A percentile compares a stretch with the other conserved stretches of the same genome.
Evolutionary conservation across 441 rosid species (phyloP).

Genomic region (Pelargonium australe): DNA sequence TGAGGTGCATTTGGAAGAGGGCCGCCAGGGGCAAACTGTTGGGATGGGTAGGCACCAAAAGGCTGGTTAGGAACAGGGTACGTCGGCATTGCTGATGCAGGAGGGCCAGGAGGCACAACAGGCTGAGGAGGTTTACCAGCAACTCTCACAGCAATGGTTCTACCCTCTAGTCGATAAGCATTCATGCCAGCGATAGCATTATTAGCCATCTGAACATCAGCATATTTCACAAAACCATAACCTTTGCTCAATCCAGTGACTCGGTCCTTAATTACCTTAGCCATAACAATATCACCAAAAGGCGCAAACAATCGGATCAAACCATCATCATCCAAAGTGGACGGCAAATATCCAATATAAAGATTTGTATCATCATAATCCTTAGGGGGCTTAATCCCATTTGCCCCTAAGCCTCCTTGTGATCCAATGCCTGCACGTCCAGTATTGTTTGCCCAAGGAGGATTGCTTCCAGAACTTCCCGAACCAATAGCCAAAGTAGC

Average conservation of each 20-base stretch:
- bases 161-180: slow-evolving; percentile 69
- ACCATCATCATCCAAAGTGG: slow-evolving; percentile 77
- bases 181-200: slow-evolving; percentile 75
- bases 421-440: slow-evolving; percentile 46
- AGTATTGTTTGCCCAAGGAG: slow-evolving; percentile 75
- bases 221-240: slow-evolving; percentile 87
- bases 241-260: slow-evolving; percentile 71
- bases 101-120: slow-evolving; percentile 63
- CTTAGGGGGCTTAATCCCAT: slow-evolving; percentile 49
- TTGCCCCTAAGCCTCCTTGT: slow-evolving; percentile 70
- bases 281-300: slow-evolving; percentile 91
- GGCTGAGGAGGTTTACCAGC: slow-evolving; percentile 92
- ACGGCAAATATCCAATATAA: slow-evolving; percentile 86
- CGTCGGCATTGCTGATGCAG: slow-evolving; percentile 46
- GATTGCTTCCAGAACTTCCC: slow-evolving; percentile 62
- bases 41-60: slow-evolving; percentile 69
- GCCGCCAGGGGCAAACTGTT: slow-evolving; percentile 67
- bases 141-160: slow-evolving; percentile 88
- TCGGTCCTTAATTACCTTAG: slow-evolving; percentile 88
- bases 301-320: slow-evolving; percentile 71
- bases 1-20: slow-evolving; percentile 56
- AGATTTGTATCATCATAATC: slow-evolving; percentile 84
- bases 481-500: slow-evolving; percentile 63
- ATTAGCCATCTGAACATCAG: slow-evolving; percentile 82
- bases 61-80: slow-evolving; percentile 59